phyloP scores from a whole-genome alignment of 2,329 filamentous ascomycete species.

The Aspergillus versicolor region DNA sequence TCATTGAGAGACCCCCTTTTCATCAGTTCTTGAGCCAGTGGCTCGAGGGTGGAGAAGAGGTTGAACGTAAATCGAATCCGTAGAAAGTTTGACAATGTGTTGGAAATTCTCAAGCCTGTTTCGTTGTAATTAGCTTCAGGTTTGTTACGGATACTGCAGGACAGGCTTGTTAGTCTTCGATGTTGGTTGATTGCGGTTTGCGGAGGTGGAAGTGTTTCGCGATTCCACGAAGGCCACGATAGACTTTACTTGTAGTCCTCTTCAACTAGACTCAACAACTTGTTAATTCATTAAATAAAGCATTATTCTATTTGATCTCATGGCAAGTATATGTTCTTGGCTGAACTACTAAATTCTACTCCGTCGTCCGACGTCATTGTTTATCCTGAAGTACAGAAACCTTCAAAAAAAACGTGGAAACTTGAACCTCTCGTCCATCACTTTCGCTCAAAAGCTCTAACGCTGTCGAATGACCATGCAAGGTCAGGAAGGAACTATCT shows the following conservation, averaged over 20 bases:
- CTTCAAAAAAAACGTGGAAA: not conserved
- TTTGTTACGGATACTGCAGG: too few relatives aligned
- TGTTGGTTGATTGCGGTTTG: not conserved
- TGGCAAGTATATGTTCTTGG: too few relatives aligned
- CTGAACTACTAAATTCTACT: not conserved
- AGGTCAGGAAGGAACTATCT: slow-evolving; percentile 20
- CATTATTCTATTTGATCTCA: too few relatives aligned
- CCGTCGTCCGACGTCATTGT: not conserved
- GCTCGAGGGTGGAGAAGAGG: slow-evolving; percentile 37
- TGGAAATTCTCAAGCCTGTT: too few relatives aligned
- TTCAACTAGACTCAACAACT: too few relatives aligned
- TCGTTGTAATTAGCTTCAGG: too few relatives aligned
- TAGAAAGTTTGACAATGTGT: too few relatives aligned
- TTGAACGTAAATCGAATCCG: not conserved
- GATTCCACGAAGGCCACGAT: too few relatives aligned
- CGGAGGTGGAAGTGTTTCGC: too few relatives aligned
- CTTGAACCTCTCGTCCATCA: not conserved
- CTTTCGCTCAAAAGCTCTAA: not conserved
- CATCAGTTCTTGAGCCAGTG: slow-evolving; percentile 31
- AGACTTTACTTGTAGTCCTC: too few relatives aligned
- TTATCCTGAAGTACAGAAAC: not conserved
- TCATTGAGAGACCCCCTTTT: slow-evolving; percentile 30
- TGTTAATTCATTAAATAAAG: too few relatives aligned
- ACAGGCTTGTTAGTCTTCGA: not conserved
- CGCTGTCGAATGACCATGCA: slow-evolving; percentile 1